These are phyloP conservation scores for Colletotrichum incanum DNA, from an alignment of 2,329 filamentous ascomycete genomes.

Conservation along the genomic window DNA sequence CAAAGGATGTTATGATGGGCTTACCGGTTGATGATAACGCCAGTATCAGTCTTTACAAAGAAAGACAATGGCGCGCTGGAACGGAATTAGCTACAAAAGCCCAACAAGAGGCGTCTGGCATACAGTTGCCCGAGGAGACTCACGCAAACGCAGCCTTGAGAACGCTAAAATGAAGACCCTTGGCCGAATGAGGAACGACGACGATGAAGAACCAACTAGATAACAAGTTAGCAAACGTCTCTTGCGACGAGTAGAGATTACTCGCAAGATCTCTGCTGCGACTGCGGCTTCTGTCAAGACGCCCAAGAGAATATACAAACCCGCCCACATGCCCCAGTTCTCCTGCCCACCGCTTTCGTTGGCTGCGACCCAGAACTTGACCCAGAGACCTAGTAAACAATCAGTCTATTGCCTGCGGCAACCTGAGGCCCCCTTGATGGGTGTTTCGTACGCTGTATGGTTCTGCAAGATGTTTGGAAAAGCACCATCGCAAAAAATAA, in stretches of 20 bases:
- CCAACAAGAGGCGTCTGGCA: background rate
- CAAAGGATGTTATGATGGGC: background rate
- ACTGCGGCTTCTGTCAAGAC: slow-evolving; percentile 16
- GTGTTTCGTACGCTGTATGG: slow-evolving; percentile 17
- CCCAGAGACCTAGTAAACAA: background rate
- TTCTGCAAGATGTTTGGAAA: slow-evolving; percentile 17
- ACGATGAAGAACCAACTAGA: slow-evolving; percentile 32
- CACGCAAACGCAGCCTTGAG: slow-evolving; percentile 28
- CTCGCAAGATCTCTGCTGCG: slow-evolving; percentile 17
- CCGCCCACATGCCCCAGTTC: slow-evolving; percentile 21
- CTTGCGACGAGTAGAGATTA: accelerated
- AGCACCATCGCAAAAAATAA: slow-evolving; percentile 24
- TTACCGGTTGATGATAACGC: slow-evolving; percentile 45
- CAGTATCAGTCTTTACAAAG: slow-evolving; percentile 47
- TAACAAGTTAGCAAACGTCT: background rate
- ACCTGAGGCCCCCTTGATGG: too few species aligned
- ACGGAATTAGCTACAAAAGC: background rate
- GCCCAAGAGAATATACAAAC: slow-evolving; percentile 33
- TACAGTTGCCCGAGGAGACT: accelerated
- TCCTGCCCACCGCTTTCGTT: slow-evolving; percentile 15
- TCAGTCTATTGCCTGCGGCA: background rate
- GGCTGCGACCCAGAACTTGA: slow-evolving; percentile 34
- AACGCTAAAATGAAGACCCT: slow-evolving; percentile 34
- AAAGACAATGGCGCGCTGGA: slow-evolving; percentile 40
- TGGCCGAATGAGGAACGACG: slow-evolving; percentile 31